Percentiles rank a stretch among this genome's conserved stretches.
These are phyloP conservation scores for Periglandula ipomoeae DNA, from an alignment of 2,329 filamentous ascomycete genomes.

Conservation along the genomic window DNA sequence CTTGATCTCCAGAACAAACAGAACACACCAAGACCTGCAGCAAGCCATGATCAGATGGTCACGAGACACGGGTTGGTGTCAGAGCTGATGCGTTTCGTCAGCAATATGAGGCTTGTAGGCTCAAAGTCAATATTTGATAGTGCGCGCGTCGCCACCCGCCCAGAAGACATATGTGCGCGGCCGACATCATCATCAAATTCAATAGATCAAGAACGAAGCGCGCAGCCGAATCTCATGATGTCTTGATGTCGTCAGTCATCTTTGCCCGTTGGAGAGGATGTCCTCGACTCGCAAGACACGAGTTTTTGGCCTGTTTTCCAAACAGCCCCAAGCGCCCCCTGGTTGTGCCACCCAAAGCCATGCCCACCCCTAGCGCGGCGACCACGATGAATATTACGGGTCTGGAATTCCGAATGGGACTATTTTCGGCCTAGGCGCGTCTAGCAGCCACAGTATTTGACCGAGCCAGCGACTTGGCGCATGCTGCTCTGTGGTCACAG, in stretches of 20 bases:
- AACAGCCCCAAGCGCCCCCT: not conserved
- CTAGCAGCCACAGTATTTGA: constrained; percentile 11
- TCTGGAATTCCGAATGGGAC: constrained; percentile 17
- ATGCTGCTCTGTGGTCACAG: not conserved
- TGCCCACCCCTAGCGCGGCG: no score
- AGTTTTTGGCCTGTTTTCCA: not conserved
- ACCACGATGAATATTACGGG: constrained; percentile 3
- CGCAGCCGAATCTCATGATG: not conserved
- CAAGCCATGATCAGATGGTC: not conserved
- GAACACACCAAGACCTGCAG: not conserved
- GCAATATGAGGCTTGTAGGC: not conserved
- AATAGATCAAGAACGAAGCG: not conserved
- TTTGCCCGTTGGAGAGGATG: not conserved
- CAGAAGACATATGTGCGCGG: not conserved
- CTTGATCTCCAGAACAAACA: no score
- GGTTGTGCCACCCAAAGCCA: not conserved
- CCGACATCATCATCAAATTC: not conserved
- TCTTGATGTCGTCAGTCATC: not conserved
- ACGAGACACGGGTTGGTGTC: not conserved
- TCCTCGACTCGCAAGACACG: not conserved
- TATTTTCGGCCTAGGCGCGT: constrained; percentile 19
- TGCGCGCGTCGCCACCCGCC: not conserved
- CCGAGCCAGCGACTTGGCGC: constrained; percentile 12
- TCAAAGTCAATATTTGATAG: not conserved
- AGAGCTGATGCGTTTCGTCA: no score